Base-by-base conservation (phyloP, 768 basidiomycete species). In the Austroboletus eburneus region DNA sequence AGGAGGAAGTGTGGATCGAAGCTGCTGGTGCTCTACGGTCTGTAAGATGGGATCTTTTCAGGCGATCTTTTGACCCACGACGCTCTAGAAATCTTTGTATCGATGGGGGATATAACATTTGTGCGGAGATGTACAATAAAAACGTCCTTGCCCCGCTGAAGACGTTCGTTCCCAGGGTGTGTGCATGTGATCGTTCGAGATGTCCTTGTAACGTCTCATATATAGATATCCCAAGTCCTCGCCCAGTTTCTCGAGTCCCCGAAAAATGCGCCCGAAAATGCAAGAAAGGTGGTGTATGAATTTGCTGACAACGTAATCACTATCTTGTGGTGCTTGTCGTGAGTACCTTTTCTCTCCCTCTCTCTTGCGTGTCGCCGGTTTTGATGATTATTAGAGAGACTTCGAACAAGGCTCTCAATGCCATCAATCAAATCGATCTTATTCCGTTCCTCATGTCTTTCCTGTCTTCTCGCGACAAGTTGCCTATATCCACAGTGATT, bases 121-220 rank as follows among this genome's bases (percentile, higher is more conserved):
- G 93, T 57, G 91, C 87, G 2, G 91, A 96, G 66, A 94, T 97
- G 90, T 94, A 86, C 70, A 96, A 97, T 66, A 96, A 96, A 71
- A 90, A 89, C 55, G 83, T 96, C 37, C 72, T 96, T 41, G 76
- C 82, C 6, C 88, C 89, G 3, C 66, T 92, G 48, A 81, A 74
- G 55, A 74, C 77, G 0, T 88, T 91, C 57, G 74, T 92, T 16
- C 84, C 87, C 7, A 92, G 91, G 72, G 91, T 89, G 53, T 34
- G 64, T 49, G 3, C 12, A 1, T 17, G 14, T 22, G 33, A 9
- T 46, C 36, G 24, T 39, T 27, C 32, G 10, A 29, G 27, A 18
- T 35, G 32, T 33, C 13, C 10, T 44, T 21, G 46, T 40, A n/a
- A n/a, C n/a, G n/a, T n/a, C n/a, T n/a, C n/a, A n/a, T n/a, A n/a